Base-by-base conservation (phyloP, 768 basidiomycete species). In the Paxillus involutus region DNA sequence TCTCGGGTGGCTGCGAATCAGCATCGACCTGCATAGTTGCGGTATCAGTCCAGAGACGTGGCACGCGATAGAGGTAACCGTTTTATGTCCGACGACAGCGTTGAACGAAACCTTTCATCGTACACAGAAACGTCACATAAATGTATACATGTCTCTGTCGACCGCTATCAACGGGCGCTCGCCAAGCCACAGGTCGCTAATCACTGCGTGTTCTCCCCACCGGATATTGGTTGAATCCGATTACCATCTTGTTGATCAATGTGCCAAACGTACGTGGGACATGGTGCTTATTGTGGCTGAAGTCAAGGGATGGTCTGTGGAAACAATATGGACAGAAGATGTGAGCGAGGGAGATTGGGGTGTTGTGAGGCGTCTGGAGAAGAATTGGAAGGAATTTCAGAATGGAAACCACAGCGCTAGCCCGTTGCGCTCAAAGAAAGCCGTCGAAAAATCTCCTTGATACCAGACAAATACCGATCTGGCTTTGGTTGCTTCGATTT, bases 201-300 rank as follows among this genome's bases (percentile, higher is more conserved):
- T 96, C 47, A 71, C 78, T 41, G 74, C 77, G 0, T 89, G 86
- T 58, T 73, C 83, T 46, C 72, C 83, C 2, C 67, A 81, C 55
- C 83, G 92, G 21, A 77, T 98, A 26, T 79, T 98, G 47, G 85
- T 84, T 30, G 96, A 99, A 70, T 92, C 89, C 3, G 96, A 98
- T 70, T 89, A 80, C 62, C 79, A 92, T 65, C 72, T 88, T 56
- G 77, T 91, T n/a, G 67, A 79, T 14, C 65, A 75, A 57, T 83
- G 81, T 50, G 76, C 84, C 1, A 57, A 73, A 33, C 75, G 82
- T 52, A 88, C 91, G 6, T 91, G 91, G 87, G 82, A 86, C 41
- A 94, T 96, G 72, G 64, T 93, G 8, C 69, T 75, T 35, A 81
- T 80, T 43, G 75, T 98, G 16, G 88, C 92, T 4, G 77, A 83